Percentiles rank a stretch among this genome's conserved stretches.
phyloP scores from a whole-genome alignment of 2,329 filamentous ascomycete species.

The Sclerotinia subarctica region DNA sequence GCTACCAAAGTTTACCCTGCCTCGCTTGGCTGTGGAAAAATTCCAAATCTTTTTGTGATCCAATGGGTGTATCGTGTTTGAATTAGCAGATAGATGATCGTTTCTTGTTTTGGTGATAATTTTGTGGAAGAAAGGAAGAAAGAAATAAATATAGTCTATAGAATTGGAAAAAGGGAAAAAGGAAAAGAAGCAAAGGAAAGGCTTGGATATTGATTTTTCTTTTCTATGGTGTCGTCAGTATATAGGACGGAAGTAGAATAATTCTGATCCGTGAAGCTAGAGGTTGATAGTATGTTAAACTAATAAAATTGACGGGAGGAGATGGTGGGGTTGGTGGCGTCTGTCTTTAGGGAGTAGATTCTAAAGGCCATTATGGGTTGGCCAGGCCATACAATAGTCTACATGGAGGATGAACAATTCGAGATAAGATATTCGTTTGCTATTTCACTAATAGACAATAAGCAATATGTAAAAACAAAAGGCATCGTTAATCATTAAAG shows the following conservation, averaged over 20 bases:
- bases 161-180: background rate
- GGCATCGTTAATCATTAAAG: background rate
- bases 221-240: too few relatives aligned
- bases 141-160: background rate
- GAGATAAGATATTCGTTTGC: background rate
- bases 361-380: background rate
- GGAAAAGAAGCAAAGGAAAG: too few relatives aligned
- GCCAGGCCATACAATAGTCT: background rate
- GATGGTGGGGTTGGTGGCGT: background rate
- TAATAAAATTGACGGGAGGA: background rate
- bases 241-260: background rate
- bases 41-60: background rate
- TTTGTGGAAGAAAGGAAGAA: background rate
- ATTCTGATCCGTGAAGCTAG: background rate
- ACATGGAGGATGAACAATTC: background rate
- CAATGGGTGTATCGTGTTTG: background rate
- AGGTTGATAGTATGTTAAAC: background rate
- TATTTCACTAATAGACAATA: background rate
- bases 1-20: slow-evolving; percentile 1
- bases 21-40: background rate
- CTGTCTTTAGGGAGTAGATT: background rate
- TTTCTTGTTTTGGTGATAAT: background rate
- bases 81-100: background rate
- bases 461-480: background rate
- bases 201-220: too few relatives aligned